Conservation (phyloP, 129 eudicot species). For the Lactuca sativa region DNA sequence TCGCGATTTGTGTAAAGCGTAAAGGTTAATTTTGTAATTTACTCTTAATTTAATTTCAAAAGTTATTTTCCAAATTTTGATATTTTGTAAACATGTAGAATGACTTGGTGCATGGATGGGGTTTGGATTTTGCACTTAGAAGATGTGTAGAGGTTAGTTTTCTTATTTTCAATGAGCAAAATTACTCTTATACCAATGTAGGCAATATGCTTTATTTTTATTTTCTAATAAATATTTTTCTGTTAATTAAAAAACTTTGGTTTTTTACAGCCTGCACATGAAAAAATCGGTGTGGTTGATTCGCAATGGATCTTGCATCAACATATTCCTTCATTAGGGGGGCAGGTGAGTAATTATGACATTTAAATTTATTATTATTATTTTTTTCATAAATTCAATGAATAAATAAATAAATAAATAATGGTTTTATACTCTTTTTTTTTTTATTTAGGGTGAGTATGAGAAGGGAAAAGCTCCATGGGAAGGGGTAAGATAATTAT, state of each 20-base stretch:
- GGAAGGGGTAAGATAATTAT: constrained; percentile 31
- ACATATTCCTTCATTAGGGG: constrained; percentile 57
- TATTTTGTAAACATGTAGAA: constrained; percentile 50
- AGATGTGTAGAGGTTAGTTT: constrained; percentile 88
- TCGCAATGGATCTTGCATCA: constrained; percentile 77
- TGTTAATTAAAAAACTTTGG: background rate
- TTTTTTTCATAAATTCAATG: background rate
- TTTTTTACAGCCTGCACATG: constrained; percentile 69
- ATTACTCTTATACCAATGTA: background rate
- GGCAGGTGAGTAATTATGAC: constrained; percentile 47
- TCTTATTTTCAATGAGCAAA: background rate
- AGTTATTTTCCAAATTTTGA: background rate
- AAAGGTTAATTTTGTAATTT: too few species aligned
- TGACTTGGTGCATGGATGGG: constrained; percentile 99
- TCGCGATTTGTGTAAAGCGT: too few species aligned
- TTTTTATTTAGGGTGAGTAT: constrained; percentile 26
- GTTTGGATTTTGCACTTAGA: constrained; percentile 93
- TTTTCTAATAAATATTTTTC: too few species aligned
- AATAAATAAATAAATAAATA: background rate
- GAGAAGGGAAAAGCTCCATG: constrained; percentile 35
- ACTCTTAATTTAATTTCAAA: background rate
- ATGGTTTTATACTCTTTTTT: background rate
- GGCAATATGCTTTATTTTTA: too few species aligned
- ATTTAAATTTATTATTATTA: background rate
- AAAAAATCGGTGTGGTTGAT: constrained; percentile 74